A percentile compares a stretch with the other conserved stretches of the same genome.
phyloP scores from a whole-genome alignment of 441 rosid species.

The Populus hybrid region DNA sequence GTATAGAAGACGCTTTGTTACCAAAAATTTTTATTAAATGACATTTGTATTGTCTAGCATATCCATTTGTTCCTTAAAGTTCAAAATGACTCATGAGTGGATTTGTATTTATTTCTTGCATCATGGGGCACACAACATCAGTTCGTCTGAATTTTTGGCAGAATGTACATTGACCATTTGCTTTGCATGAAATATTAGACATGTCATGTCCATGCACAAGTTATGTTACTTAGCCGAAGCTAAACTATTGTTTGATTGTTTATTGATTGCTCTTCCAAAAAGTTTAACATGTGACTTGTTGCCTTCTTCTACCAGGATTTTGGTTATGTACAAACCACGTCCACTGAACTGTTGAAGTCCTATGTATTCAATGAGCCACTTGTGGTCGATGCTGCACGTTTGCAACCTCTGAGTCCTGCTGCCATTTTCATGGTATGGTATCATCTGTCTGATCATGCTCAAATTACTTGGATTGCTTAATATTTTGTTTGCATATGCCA shows the following conservation, averaged over 20 bases:
- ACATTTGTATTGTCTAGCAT: not conserved
- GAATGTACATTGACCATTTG: not conserved
- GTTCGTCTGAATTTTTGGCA: not conserved
- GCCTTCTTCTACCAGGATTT: not conserved
- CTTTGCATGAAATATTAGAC: not conserved
- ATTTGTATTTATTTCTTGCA: not conserved
- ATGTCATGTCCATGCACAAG: not conserved
- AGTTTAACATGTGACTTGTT: not conserved
- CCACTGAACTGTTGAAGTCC: conserved; percentile 39
- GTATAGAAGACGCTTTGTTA: not conserved
- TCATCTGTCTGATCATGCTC: not conserved
- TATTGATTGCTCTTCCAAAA: not conserved
- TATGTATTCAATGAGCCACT: conserved; percentile 85
- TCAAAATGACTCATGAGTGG: not conserved
- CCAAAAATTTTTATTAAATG: not conserved
- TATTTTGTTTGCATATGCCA: not conserved
- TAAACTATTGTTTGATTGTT: not conserved
- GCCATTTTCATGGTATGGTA: conserved; percentile 74
- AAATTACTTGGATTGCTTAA: not conserved
- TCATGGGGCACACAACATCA: not conserved
- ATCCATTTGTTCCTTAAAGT: not conserved
- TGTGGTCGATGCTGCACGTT: conserved; percentile 68
- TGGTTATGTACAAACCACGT: no score
- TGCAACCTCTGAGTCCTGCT: conserved; percentile 89
- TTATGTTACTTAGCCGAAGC: conserved; percentile 2